Percentiles rank a stretch among this genome's conserved stretches.
phyloP scores from a whole-genome alignment of 164 flowering plant genomes.

The Echeveria elegans region DNA sequence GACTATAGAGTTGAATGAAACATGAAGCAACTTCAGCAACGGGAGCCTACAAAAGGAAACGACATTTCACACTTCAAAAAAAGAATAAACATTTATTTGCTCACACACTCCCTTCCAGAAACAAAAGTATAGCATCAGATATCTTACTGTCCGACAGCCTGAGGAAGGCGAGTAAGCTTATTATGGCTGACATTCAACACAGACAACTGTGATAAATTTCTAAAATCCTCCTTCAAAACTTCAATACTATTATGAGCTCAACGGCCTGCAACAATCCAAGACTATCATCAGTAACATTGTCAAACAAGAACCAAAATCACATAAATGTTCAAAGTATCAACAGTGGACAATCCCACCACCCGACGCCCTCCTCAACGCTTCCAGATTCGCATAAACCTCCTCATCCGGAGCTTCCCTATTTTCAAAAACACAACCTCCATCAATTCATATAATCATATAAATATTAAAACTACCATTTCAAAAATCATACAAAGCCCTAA shows the following conservation, averaged over 20 bases:
- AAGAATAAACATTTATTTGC: not conserved
- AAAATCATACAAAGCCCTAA: no score
- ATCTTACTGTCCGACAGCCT: constrained; percentile 87
- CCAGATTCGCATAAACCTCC: constrained; percentile 68
- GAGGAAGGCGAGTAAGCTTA: constrained; percentile 72
- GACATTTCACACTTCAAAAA: not conserved
- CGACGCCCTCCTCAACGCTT: constrained; percentile 67
- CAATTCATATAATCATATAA: no score
- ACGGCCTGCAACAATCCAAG: constrained; percentile 41
- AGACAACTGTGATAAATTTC: constrained; percentile 44
- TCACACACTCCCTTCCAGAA: not conserved
- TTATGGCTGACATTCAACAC: constrained; percentile 88
- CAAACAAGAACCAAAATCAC: not conserved
- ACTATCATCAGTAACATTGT: not conserved
- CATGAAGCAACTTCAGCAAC: constrained; percentile 64
- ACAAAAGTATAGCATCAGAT: constrained; percentile 3
- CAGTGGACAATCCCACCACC: constrained; percentile 93
- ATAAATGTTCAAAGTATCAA: no score
- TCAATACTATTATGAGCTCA: constrained; percentile 85
- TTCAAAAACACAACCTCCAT: no score
- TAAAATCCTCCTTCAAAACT: constrained; percentile 64
- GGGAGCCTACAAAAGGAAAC: constrained; percentile 53
- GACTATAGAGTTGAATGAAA: constrained; percentile 54
- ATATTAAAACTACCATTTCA: no score
- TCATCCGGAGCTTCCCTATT: constrained; percentile 85